Percentiles rank a stretch among this genome's conserved stretches.
These are phyloP conservation scores for Salvia splendens DNA, from an alignment of 257 asterid genomes.

Conservation along the genomic window DNA sequence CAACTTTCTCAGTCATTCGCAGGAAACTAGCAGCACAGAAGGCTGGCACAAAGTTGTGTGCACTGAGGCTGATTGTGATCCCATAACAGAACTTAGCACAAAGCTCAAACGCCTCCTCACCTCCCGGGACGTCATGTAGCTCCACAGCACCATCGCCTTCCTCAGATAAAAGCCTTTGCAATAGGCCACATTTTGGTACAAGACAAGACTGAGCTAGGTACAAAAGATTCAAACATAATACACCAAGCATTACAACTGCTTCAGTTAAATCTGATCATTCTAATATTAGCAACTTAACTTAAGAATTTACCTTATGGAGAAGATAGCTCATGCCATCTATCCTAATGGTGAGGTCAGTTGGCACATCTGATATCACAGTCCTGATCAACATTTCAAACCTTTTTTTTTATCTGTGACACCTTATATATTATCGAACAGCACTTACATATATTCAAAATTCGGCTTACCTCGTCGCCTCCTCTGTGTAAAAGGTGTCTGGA, in stretches of 20 bases:
- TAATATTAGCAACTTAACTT: neutral
- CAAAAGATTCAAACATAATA: neutral
- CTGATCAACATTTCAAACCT: conserved; percentile 34
- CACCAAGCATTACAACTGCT: neutral
- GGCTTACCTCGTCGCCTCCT: conserved; percentile 56
- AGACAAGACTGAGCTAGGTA: conserved; percentile 57
- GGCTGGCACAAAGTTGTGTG: conserved; percentile 57
- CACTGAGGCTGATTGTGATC: conserved; percentile 61
- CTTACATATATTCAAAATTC: neutral
- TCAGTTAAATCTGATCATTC: neutral
- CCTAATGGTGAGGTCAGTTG: conserved; percentile 45
- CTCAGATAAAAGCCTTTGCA: conserved; percentile 45
- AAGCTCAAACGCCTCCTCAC: conserved; percentile 64
- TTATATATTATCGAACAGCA: neutral
- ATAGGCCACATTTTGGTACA: conserved; percentile 60
- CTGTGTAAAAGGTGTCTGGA: conserved; percentile 68
- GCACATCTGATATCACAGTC: conserved; percentile 44
- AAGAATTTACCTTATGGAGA: conserved; percentile 38
- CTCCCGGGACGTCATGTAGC: conserved; percentile 68
- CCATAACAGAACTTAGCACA: conserved; percentile 78
- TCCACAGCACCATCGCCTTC: conserved; percentile 37
- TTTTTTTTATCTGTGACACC: neutral
- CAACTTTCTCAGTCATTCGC: conserved; percentile 62
- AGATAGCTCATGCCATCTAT: conserved; percentile 39
- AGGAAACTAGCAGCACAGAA: conserved; percentile 72